Percentiles rank a stretch among this genome's conserved stretches.
phyloP scores from a whole-genome alignment of 78 protist genomes.

The Guillardia theta region DNA sequence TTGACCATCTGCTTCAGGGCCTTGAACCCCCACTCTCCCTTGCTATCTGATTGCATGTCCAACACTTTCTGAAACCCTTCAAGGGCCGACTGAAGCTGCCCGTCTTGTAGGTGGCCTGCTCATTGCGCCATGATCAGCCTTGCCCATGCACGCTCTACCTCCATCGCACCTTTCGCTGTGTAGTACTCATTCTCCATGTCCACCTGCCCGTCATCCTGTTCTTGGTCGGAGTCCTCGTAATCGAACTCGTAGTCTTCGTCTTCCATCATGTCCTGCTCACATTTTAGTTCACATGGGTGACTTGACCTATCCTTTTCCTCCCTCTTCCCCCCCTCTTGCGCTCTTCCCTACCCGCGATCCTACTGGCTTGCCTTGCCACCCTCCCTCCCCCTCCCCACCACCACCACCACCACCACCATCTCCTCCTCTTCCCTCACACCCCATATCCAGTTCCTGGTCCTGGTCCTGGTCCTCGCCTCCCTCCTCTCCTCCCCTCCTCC shows the following conservation, averaged over 20 bases:
- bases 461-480: background rate
- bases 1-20: conserved; percentile 72
- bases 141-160: background rate
- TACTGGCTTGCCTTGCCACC: background rate
- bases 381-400: background rate
- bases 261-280: too few relatives aligned
- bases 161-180: conserved; percentile 28
- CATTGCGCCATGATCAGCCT: background rate
- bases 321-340: background rate
- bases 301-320: too few relatives aligned
- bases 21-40: conserved; percentile 71
- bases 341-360: background rate
- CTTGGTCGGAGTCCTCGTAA: conserved; percentile 18
- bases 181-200: conserved; percentile 63
- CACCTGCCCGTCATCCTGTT: conserved; percentile 43
- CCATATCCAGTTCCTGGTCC: background rate
- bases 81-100: background rate
- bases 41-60: conserved; percentile 3
- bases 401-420: background rate
- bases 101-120: conserved; percentile 6
- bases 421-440: background rate
- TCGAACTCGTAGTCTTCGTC: conserved; percentile 52
- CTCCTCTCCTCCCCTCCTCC: background rate
- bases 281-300: too few relatives aligned
- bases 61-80: conserved; percentile 35